Conservation (phyloP, 2,329 filamentous ascomycete genomes). For the Chaetomium olivaceum region DNA sequence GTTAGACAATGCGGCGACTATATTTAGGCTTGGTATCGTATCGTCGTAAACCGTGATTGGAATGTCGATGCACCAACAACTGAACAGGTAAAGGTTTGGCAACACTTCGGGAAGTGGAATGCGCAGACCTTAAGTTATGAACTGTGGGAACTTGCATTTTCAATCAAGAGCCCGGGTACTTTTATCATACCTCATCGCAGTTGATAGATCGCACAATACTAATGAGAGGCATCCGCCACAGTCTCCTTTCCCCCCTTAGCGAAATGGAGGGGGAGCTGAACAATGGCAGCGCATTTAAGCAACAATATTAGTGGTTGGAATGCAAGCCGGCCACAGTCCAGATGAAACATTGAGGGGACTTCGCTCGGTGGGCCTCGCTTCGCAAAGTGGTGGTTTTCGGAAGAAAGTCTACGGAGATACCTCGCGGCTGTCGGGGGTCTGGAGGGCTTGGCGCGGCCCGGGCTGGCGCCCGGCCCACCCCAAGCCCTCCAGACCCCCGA, state of each 20-base stretch:
- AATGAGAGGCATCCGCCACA: not conserved
- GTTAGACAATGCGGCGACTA: not conserved
- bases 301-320: constrained; percentile 14
- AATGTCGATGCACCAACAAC: not conserved
- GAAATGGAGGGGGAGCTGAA: constrained; percentile 6
- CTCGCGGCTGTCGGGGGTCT: no score
- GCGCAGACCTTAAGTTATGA: not conserved
- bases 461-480: no score
- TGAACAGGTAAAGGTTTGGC: not conserved
- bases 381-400: no score
- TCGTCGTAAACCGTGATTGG: not conserved
- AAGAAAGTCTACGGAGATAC: no score
- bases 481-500: no score
- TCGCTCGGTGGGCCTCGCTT: no score
- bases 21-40: not conserved
- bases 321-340: constrained; percentile 2
- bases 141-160: not conserved
- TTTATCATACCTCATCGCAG: not conserved
- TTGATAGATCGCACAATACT: not conserved
- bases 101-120: not conserved
- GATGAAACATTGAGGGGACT: no score
- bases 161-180: not conserved
- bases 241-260: not conserved
- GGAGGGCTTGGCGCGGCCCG: no score
- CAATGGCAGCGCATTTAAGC: constrained; percentile 2